Base-by-base conservation (phyloP, 2,329 filamentous ascomycete genomes). In the Ascochyta viciae-villosae region DNA sequence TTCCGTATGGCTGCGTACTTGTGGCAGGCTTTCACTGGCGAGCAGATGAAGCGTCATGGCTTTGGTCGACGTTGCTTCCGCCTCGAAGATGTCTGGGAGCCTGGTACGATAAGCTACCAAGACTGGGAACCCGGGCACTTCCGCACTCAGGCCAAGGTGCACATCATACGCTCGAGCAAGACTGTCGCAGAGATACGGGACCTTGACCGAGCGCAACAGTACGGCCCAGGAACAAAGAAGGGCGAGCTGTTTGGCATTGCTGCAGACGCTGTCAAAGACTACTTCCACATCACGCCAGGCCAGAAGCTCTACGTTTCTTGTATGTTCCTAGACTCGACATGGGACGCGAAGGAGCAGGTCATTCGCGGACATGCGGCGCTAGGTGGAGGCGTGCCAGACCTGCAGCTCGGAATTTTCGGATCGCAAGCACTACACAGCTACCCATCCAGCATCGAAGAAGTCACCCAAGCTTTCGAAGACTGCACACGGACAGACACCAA, bases 21-120 rank as follows among this genome's bases (percentile, higher is more conserved):
- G 13, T 98, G 95, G 93, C 95, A 99, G 74, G 92, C 93, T 7
- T 98, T 96, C 70, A 98, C 94, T 0, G 92, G 91, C 6, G 95
- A 99, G 74, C 93, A 98, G 74, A 98, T 98, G 94, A 89, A 87
- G 74, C 88, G 92, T 60, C 90, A 96, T 73, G 90, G 89, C 58
- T 86, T 98, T 64, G 92, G 93, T 9, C 85, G 94, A 55, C 87
- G 94, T 54, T 88, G 86, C 49, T 98, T 97, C 75, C 85, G 93
- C 39, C 93, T 96, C 60, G 95, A 98, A 67, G 95, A 99, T 75
- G 91, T 96, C 72, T 98, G 95, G 95, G 90, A 90, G 58, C 86
- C 87, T 3, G 93, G 93, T 7, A 90, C 91, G 1, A 82, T 91
- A 56, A 94, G 90, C 57, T 84, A 85, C 64, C 87, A 89, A 35